Conservation (phyloP, 495 filamentous ascomycete species). For the Lichina pygmaea region DNA sequence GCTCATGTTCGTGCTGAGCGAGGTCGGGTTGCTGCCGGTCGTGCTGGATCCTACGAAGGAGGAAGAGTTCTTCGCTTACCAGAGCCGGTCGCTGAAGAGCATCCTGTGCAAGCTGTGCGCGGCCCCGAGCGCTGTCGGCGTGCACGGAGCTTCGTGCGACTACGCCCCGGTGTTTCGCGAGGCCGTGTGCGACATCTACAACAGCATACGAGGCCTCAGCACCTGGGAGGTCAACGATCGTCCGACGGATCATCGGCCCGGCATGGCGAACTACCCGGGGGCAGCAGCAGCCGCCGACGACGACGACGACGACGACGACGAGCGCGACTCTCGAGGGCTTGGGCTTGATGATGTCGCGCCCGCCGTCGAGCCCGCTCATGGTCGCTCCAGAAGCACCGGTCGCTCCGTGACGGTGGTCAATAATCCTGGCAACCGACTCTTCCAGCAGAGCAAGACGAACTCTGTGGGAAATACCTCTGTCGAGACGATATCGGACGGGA, state of each 20-base stretch:
- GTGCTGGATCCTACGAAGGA: conserved; percentile 3
- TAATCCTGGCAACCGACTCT: background rate
- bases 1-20: conserved; percentile 15
- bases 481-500: background rate
- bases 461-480: background rate
- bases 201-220: conserved; percentile 13
- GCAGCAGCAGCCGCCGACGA: background rate
- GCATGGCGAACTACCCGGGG: background rate
- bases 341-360: background rate
- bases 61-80: background rate
- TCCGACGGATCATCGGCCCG: background rate
- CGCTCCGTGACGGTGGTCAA: background rate
- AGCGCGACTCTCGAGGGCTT: background rate
- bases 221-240: conserved; percentile 11
- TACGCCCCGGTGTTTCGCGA: conserved; percentile 14
- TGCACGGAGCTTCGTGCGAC: conserved; percentile 14
- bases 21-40: conserved; percentile 10
- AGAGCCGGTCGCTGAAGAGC: conserved; percentile 9
- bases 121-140: conserved; percentile 11
- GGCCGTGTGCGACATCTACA: conserved; percentile 15
- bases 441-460: background rate
- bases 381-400: background rate
- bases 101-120: conserved; percentile 10
- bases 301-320: background rate
- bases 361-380: background rate